phyloP scores from a whole-genome alignment of 1,284 basidiomycete species.

The Mycosarcoma mackinlayi region DNA sequence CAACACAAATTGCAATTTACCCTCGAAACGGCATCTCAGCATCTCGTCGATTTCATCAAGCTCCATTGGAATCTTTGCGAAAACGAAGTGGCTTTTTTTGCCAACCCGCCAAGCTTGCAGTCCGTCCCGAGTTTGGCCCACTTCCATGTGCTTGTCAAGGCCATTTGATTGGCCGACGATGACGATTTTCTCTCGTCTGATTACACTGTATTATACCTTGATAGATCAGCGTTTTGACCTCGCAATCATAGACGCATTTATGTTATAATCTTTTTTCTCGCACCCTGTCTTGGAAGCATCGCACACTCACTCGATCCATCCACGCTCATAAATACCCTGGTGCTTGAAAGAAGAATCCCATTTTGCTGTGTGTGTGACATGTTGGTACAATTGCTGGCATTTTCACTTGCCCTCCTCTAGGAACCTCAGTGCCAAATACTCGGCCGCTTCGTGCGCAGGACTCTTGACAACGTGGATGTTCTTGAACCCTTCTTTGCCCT shows the following conservation, averaged over 20 bases:
- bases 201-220: conserved; percentile 10
- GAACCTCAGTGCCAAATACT: conserved; percentile 32
- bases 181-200: not conserved
- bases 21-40: not conserved
- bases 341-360: conserved; percentile 1
- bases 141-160: conserved; percentile 32
- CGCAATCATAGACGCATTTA: no score
- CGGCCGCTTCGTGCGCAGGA: conserved; percentile 54
- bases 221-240: no score
- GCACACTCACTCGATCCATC: no score
- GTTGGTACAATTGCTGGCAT: not conserved
- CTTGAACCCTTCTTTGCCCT: conserved; percentile 41
- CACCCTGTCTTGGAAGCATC: no score
- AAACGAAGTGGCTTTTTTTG: conserved; percentile 26
- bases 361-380: no score
- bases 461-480: conserved; percentile 52
- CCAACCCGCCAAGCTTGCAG: conserved; percentile 39
- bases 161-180: not conserved
- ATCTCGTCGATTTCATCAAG: conserved; percentile 14
- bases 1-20: not conserved
- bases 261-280: no score
- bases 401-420: not conserved
- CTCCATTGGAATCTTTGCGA: conserved; percentile 12
- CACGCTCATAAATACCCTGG: not conserved
- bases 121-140: conserved; percentile 29